Base-by-base conservation (phyloP, 495 filamentous ascomycete genomes). In the Aspergillus kassunensis region DNA sequence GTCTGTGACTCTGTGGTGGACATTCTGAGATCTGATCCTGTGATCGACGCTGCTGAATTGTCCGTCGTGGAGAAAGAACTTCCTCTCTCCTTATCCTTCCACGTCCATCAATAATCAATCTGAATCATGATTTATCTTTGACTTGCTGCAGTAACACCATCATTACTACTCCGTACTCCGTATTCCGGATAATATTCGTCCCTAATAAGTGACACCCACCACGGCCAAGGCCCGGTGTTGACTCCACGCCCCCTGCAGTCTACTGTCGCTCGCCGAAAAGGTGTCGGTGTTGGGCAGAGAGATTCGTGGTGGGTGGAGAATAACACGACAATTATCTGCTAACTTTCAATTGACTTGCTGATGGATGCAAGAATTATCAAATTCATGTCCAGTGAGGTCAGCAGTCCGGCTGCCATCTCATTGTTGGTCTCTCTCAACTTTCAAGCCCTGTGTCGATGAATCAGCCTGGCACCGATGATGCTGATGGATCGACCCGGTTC, bases 261-360 rank as follows among this genome's bases (percentile, higher is more conserved):
- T 66, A 57, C 65, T 66, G 65, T 66, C 54, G 55, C 60, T 63
- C 52, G 56, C 66, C 49, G 49, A 33, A 51, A 65, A 54, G 53
- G 52, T 59, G 61, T 73, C 68, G 70, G 55, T 62, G 64, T 72
- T 70, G 70, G 70, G 70, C 67, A 73, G 61, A 73, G 61, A 63
- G 65, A 73, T 23, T 11, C 31, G 24, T 36, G 48, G 59, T 52
- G 30, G 42, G 46, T 40, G 25, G 42, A 47, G 44, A 47, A 39
- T 13, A 46, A 19, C 44, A 46, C 29, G 15, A 8, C 25, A 23
- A 11, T 25, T 20, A 45, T 46, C n/a, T n/a, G n/a, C n/a, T n/a
- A n/a, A n/a, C n/a, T n/a, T n/a, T n/a, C n/a, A n/a, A n/a, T n/a
- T n/a, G n/a, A n/a, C n/a, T n/a, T n/a, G 30, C 44, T 46, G 29